Evolutionary conservation across 306 rosid species (phyloP).

Genomic region (Cicer cuneatum): DNA sequence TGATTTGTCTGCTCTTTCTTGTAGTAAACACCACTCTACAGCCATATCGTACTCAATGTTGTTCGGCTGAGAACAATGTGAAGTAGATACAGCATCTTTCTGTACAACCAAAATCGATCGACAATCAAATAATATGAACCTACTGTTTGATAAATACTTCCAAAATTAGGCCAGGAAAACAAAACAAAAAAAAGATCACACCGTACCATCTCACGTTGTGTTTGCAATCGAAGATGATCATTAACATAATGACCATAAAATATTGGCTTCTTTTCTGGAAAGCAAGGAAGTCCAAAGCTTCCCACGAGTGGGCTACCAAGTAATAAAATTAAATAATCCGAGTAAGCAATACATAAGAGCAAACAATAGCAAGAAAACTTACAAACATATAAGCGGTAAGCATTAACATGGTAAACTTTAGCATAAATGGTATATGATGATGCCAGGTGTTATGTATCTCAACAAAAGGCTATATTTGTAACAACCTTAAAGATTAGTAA

Average conservation of each 20-base stretch:
- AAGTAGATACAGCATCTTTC: conserved; percentile 62
- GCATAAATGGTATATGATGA: neutral
- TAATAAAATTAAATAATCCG: conserved; percentile 35
- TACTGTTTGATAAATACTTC: neutral
- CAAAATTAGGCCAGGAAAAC: conserved; percentile 7
- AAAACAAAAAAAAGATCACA: conserved; percentile 29
- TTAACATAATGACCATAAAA: conserved; percentile 74
- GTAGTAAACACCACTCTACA: conserved; percentile 56
- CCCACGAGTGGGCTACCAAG: conserved; percentile 74
- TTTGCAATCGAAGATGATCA: conserved; percentile 59
- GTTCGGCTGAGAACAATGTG: conserved; percentile 62
- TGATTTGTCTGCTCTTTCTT: conserved; percentile 54
- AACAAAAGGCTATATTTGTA: neutral
- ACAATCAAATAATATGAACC: conserved; percentile 33
- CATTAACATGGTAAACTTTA: neutral
- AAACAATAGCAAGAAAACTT: conserved; percentile 2
- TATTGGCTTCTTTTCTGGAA: conserved; percentile 61
- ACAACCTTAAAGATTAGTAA: neutral
- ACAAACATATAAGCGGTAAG: conserved; percentile 2
- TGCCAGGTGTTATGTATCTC: neutral
- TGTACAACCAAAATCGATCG: conserved; percentile 41
- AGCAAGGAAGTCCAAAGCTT: conserved; percentile 56
- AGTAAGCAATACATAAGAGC: neutral
- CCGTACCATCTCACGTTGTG: conserved; percentile 71
- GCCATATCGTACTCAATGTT: conserved; percentile 62